Base-by-base conservation (phyloP, 202 grass and related monocot genomes). In the Eragrostis tef region DNA sequence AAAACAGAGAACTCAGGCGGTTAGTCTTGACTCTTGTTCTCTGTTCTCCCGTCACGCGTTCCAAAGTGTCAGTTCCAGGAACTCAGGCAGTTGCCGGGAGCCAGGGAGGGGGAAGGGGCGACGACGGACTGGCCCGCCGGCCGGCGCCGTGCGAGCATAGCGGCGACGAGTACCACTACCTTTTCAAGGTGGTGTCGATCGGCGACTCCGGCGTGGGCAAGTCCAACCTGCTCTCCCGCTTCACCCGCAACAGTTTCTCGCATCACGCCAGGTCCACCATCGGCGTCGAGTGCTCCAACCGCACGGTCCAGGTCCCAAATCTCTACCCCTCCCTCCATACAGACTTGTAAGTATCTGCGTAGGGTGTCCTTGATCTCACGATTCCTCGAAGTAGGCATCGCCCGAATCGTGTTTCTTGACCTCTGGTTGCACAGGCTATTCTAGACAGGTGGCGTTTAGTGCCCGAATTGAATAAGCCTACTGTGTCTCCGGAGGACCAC, bases 201-300 rank as follows among this genome's bases (percentile, higher is more conserved):
- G 94, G 94, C 85, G 94, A 97, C 84, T 94, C 94, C 64, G 91
- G 94, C 66, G 91, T 97, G 13, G 94, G 94, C 47, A 97, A 97
- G 88, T 92, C 94, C 50, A 97, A 97, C 75, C 85, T 97, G 43
- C 94, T 94, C 80, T 97, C 94, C 64, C 89, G 91, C 75, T 97
- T 97, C 78, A 94, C 94, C 45, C 84, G 86, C 78, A 94, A 98
- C 88, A 61, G 58, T 80, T 97, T 97, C 80, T 86, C 89, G 82
- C 89, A 94, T 75, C 92, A 98, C 85, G 92, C 94, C 79, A 97
- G 93, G 84, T 97, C 94, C 77, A 97, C 94, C 73, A 94, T 97
- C 85, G 94, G 92, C 15, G 92, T 97, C 63, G 94, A 94, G 90
- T 94, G 93, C 78, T 92, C 92, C 88, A 97, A 92, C 2, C 88